Percentiles rank a stretch among this genome's conserved stretches.
These are phyloP conservation scores for Alternaria conjuncta DNA, from an alignment of 2,329 filamentous ascomycete species.

Conservation along the genomic window DNA sequence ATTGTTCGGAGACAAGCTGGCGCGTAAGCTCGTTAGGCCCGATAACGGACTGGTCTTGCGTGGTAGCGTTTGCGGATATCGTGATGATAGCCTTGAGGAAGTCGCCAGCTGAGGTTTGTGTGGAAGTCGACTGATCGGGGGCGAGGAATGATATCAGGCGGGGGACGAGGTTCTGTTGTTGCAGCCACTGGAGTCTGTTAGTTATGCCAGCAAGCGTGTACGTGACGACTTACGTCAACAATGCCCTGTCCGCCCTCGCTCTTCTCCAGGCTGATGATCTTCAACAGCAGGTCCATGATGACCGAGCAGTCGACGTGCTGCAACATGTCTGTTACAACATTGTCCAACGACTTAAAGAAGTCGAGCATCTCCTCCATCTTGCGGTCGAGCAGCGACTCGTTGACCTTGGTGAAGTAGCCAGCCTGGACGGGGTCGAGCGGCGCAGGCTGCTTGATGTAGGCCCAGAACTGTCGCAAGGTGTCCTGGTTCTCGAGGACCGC, in stretches of 20 bases:
- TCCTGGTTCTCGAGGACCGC: constrained; percentile 84
- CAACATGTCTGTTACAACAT: constrained; percentile 82
- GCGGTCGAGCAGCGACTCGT: constrained; percentile 95
- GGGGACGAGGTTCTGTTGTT: constrained; percentile 86
- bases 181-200: constrained; percentile 74
- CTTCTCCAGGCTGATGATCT: constrained; percentile 96
- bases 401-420: constrained; percentile 98
- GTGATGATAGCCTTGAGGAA: constrained; percentile 99
- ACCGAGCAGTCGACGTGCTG: constrained; percentile 96
- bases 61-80: constrained; percentile 96
- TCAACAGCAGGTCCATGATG: constrained; percentile 96
- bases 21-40: constrained; percentile 96
- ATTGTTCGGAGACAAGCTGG: constrained; percentile 86
- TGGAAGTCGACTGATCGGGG: constrained; percentile 83
- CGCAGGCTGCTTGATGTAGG: constrained; percentile 81
- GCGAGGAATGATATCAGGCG: constrained; percentile 85
- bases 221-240: constrained; percentile 73
- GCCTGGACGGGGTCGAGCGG: constrained; percentile 92
- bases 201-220: neutral
- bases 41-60: constrained; percentile 98
- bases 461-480: constrained; percentile 85
- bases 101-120: constrained; percentile 94
- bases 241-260: constrained; percentile 89
- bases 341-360: constrained; percentile 82
- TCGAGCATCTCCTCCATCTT: constrained; percentile 98